Conservation (phyloP, 2,329 filamentous ascomycete species). For the Colletotrichum scovillei region DNA sequence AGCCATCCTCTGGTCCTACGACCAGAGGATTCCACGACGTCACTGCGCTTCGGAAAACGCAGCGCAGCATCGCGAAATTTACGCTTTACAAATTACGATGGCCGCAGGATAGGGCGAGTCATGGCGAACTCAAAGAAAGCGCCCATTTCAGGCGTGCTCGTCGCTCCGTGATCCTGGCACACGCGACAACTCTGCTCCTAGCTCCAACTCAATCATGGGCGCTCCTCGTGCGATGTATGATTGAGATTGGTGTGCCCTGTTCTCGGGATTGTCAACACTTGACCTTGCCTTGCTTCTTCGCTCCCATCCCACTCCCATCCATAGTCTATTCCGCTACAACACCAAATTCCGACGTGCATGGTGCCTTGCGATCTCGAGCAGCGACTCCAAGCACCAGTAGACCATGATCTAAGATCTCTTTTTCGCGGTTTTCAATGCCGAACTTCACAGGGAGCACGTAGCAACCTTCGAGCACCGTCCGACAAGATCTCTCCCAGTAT, state of each 20-base stretch:
- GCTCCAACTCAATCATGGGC: constrained; percentile 6
- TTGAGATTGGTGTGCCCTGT: background rate
- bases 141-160: background rate
- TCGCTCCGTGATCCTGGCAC: background rate
- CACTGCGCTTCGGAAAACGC: no score
- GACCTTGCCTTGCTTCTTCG: background rate
- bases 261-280: background rate
- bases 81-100: background rate
- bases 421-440: background rate
- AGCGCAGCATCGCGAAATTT: background rate
- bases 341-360: no score
- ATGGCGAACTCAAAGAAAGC: background rate
- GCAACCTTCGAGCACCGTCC: background rate
- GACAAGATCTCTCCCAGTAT: background rate
- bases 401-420: background rate
- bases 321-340: background rate
- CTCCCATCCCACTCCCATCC: background rate
- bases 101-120: background rate
- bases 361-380: background rate
- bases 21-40: background rate
- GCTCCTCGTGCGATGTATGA: background rate
- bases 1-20: no score
- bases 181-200: constrained; percentile 1
- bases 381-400: background rate
- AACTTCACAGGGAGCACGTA: background rate